Base-by-base conservation (phyloP, 2,329 filamentous ascomycete species). In the Hypoxylon sp. region DNA sequence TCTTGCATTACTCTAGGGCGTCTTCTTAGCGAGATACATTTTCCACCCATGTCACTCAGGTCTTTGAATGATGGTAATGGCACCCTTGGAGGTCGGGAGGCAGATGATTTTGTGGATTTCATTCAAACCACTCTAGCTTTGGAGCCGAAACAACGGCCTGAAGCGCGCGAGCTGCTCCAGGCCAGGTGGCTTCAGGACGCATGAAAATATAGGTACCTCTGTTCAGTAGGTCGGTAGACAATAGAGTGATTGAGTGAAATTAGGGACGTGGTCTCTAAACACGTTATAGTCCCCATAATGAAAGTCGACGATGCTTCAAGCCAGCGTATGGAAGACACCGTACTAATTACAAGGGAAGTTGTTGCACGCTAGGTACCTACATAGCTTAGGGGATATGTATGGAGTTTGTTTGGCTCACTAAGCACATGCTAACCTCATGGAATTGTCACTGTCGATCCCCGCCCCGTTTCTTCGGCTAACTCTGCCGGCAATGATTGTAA, bases 11-110 rank as follows among this genome's bases (percentile, higher is more conserved):
- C 39, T 19, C 2, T 17, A 44, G 39, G 39, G 0, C n/a, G 14
- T 17, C 39, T 44, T 17, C 39, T 44, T 19, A 44, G 39, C 39
- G 39, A 44, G n/a, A 44, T 44, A 44, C 39, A 19, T 6, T 44
- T 44, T 10, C 17, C 39, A 19, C 39, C n/a, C n/a, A 3, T 44
- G 2, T 44, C 39, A 19, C 39, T 44, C 39, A 44, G 14, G 5
- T 44, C n/a, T 44, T 44, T 44, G 39, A 44, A 44, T 44, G 39
- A n/a, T 19, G 9, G 39, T 44, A 44, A 44, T 10, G 39, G 39
- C 17, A 44, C 39, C 6, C 39, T 44, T 10, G 17, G 10, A 44
- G 39, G 39, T 19, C 39, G 10, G 39, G 39, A 44, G 39, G 39
- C 39, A n/a, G 17, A 44, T 19, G n/a, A 44, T 6, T 44, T 44